These are phyloP conservation scores for Sporobolus alterniflorus DNA, from an alignment of 202 grass and related monocot genomes.

Conservation along the genomic window DNA sequence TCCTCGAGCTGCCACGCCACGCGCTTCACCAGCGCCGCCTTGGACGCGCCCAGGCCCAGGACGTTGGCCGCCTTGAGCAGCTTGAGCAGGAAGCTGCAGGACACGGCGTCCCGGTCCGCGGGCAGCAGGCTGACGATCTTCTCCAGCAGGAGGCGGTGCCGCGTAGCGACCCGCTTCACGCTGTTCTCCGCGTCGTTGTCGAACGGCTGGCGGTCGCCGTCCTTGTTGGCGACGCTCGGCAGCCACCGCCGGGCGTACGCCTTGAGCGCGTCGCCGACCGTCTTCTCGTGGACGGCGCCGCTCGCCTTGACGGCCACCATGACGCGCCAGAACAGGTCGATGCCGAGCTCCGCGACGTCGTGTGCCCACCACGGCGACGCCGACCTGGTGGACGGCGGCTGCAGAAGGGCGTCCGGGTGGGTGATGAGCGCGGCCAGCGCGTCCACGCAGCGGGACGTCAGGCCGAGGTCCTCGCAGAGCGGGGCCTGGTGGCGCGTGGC, in stretches of 20 bases:
- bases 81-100: conserved; percentile 84
- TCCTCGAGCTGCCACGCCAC: conserved; percentile 87
- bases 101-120: conserved; percentile 66
- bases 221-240: conserved; percentile 50
- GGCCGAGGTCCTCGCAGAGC: conserved; percentile 82
- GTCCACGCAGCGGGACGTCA: conserved; percentile 84
- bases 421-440: conserved; percentile 63
- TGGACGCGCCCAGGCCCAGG: conserved; percentile 56
- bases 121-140: conserved; percentile 93
- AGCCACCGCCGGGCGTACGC: conserved; percentile 77
- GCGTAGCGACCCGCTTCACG: conserved; percentile 47
- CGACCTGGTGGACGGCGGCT: conserved; percentile 22
- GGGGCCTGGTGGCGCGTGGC: conserved; percentile 58
- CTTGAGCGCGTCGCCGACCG: conserved; percentile 80
- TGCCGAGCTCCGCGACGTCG: conserved; percentile 71
- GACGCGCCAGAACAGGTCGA: conserved; percentile 95
- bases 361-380: conserved; percentile 76
- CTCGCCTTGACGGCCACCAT: conserved; percentile 90
- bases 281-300: conserved; percentile 64
- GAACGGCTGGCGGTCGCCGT: conserved; percentile 36
- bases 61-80: conserved; percentile 93
- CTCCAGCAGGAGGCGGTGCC: conserved; percentile 77
- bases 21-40: conserved; percentile 64
- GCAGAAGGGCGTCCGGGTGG: conserved; percentile 22
- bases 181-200: not conserved